Base-by-base conservation (phyloP, 768 basidiomycete genomes). In the Hemileccinum impolitum region DNA sequence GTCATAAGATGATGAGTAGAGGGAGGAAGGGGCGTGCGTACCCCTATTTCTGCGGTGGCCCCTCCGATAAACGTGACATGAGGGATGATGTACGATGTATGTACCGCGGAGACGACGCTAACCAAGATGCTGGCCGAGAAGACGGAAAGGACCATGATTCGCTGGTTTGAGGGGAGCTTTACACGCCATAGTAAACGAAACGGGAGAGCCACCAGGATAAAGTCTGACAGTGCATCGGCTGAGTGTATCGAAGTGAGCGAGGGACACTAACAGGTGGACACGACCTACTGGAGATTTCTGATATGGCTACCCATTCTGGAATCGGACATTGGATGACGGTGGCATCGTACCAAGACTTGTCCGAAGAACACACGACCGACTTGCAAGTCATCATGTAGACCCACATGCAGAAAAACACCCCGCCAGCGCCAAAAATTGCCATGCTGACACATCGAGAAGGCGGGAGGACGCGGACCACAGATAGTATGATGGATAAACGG, bases 121-220 rank as follows among this genome's bases (percentile, higher is more conserved):
- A 77, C 79, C 43, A 75, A 61, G 48, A 79, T 72, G 43, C 77
- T 78, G 10, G 80, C 72, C 10, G 80, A 80, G 60, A 82, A 80
- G 42, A 79, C 76, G 0, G 57, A 52, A 12, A 66, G 44, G 45
- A 78, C 57, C 51, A 75, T 68, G 34, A 76, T 65, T n/a, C 72
- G 69, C 23, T 68, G 54, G 19, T 72, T 71, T 2, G 67, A 60
- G 5, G 75, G 72, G 2, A 79, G 57, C 18, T 64, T 67, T 21
- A 81, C 66, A 18, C 68, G 64, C 51, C 68, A 62, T 31, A 83
- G 70, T 4, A 81, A 63, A 17, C 71, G 66, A 3, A 79, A 48
- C 0, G 80, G 79, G 1, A 76, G 66, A 9, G 63, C 40, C 31
- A 81, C 68, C 39, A 82, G 70, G 21, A 77, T 62, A 14, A 65